Evolutionary conservation across 306 rosid species (phyloP).

Genomic region (Quercus bicolor): DNA sequence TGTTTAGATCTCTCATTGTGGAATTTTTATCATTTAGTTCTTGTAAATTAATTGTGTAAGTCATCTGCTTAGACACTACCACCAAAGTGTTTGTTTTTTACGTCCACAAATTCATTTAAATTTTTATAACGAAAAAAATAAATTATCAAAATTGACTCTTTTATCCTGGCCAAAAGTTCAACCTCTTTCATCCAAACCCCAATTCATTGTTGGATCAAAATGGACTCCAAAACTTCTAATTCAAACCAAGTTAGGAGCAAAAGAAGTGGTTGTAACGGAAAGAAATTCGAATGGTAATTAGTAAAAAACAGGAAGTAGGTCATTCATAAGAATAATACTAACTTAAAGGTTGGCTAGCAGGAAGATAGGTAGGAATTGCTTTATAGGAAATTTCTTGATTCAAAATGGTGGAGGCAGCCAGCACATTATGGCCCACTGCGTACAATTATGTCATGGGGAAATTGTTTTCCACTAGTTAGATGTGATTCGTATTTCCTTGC

Average conservation of each 20-base stretch:
- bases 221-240: not conserved
- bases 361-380: slow-evolving; percentile 16
- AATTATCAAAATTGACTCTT: not conserved
- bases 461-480: slow-evolving; percentile 13
- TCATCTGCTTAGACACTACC: no score
- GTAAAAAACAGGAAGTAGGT: not conserved
- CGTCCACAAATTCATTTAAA: no score
- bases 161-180: not conserved
- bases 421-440: slow-evolving; percentile 13
- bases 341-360: not conserved
- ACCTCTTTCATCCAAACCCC: not conserved
- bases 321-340: not conserved
- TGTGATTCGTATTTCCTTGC: slow-evolving; percentile 28
- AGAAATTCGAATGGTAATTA: not conserved
- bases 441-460: not conserved
- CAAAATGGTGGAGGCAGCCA: not conserved
- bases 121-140: not conserved
- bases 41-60: no score
- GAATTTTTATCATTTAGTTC: no score
- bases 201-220: not conserved
- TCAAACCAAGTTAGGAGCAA: not conserved
- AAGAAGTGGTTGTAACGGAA: slow-evolving; percentile 19
- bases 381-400: slow-evolving; percentile 15
- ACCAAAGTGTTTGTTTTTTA: no score
- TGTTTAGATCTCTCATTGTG: no score